phyloP scores from a whole-genome alignment of 129 eudicot genomes.

The Oenanthe sinensis region DNA sequence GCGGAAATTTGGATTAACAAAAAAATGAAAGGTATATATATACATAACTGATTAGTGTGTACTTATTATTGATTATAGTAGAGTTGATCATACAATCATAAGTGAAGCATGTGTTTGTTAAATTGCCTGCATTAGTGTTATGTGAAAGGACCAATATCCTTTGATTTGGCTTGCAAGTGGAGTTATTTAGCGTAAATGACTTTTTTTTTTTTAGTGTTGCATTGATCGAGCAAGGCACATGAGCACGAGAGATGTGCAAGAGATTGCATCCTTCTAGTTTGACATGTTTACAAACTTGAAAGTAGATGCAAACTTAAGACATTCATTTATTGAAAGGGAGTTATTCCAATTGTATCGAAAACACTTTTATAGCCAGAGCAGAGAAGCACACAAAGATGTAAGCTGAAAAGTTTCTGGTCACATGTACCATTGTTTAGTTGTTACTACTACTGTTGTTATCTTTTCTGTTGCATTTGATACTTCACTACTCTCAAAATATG shows the following conservation, averaged over 20 bases:
- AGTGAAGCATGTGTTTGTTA: too few species aligned
- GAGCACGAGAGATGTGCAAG: background rate
- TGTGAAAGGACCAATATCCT: background rate
- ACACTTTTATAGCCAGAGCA: background rate
- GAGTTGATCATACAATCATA: too few species aligned
- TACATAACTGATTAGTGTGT: background rate
- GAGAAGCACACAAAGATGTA: background rate
- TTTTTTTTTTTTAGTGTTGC: background rate
- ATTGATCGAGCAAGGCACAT: background rate
- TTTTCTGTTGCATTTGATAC: background rate
- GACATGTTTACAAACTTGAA: background rate
- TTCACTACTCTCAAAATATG: background rate
- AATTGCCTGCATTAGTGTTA: background rate
- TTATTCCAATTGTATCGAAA: background rate
- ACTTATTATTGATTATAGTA: background rate
- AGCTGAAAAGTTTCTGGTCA: background rate
- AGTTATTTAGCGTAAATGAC: background rate
- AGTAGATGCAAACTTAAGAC: background rate
- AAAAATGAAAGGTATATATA: slow-evolving; percentile 72
- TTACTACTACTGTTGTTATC: background rate
- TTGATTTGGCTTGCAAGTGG: background rate
- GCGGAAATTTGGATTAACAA: slow-evolving; percentile 81
- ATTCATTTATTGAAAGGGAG: background rate
- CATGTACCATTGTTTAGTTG: background rate
- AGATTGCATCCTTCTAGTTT: background rate